Base-by-base conservation (phyloP, 2,329 filamentous ascomycete genomes). In the Ophiostoma ips region DNA sequence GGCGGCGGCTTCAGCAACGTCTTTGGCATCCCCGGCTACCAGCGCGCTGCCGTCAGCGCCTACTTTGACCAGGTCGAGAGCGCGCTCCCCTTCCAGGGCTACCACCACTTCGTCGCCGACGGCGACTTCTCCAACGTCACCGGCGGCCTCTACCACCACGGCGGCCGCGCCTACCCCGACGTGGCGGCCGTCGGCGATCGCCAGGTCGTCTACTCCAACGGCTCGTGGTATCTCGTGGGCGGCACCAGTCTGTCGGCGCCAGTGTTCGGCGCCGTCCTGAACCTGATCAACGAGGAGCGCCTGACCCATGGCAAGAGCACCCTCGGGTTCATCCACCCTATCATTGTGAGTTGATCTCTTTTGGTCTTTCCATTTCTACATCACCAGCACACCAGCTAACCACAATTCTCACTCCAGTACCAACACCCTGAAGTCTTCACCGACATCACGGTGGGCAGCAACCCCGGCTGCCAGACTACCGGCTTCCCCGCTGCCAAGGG, bases 281-380 rank as follows among this genome's bases (percentile, higher is more conserved):
- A 74, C 2, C 69, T 84, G 3, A 65, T 84, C 52, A 84, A 84
- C 56, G 79, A 83, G 56, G 75, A 74, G 1, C 66, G 76, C 37
- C 62, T 81, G n/a, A 61, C 67, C 0, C 64, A 63, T 9, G 72
- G 72, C 6, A 70, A 73, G 58, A 57, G 55, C 10, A 59, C 63
- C 2, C 53, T 70, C 1, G 63, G 64, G 6, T 66, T 65, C 45
- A 53, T 66, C 44, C 64, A 66, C 51, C 63, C 63, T 1, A 53
- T 41, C 28, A 41, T 41, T 41, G 38, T 41, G 19, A 28, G 38
- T 30, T 28, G 2, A 18, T 16, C 4, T 53, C 1, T 43, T 58
- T 19, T 13, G 9, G 10, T 18, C 19, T 18, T 6, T 28, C 21
- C 13, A 19, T n/a, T 28, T 3, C 6, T n/a, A 30, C 6, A 4